Evolutionary conservation across 805 yeast genomes (phyloP).

Genomic region (Suhomyces vadensis): DNA sequence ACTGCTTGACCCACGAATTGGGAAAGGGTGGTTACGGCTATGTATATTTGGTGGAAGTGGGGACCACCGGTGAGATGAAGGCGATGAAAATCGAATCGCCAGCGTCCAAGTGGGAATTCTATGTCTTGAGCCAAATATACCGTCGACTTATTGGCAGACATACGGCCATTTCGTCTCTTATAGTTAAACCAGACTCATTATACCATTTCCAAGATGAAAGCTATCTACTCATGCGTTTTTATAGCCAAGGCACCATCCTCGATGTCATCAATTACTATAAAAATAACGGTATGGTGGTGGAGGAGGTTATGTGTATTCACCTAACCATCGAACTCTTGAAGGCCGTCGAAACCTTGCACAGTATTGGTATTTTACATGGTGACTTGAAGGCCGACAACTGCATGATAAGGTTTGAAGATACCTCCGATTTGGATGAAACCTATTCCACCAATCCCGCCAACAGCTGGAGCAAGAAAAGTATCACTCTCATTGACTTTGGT

Average conservation of each 20-base stretch:
- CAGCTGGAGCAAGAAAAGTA: constrained; percentile 55
- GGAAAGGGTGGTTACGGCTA: constrained; percentile 84
- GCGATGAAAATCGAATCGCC: constrained; percentile 79
- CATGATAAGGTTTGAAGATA: constrained; percentile 58
- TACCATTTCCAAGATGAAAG: constrained; percentile 67
- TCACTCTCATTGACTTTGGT: constrained; percentile 78
- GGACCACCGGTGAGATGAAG: constrained; percentile 48
- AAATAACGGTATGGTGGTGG: constrained; percentile 31
- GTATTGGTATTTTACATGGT: constrained; percentile 72
- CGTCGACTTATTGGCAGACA: constrained; percentile 35
- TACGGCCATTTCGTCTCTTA: constrained; percentile 10
- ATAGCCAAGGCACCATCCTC: constrained; percentile 69
- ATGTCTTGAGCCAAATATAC: constrained; percentile 62
- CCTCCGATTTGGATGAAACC: constrained; percentile 14
- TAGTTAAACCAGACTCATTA: constrained; percentile 53
- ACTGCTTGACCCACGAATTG: constrained; percentile 53
- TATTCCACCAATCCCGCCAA: constrained; percentile 36
- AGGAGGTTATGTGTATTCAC: constrained; percentile 64
- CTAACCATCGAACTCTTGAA: constrained; percentile 65
- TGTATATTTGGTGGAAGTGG: constrained; percentile 67
- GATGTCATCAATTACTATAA: constrained; percentile 61
- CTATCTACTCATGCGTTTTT: constrained; percentile 62
- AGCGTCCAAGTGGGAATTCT: constrained; percentile 77
- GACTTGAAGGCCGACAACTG: constrained; percentile 86
- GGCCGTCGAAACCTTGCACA: constrained; percentile 62